Base-by-base conservation (phyloP, 1,139 yeast genomes). In the Nadsonia commutata region DNA sequence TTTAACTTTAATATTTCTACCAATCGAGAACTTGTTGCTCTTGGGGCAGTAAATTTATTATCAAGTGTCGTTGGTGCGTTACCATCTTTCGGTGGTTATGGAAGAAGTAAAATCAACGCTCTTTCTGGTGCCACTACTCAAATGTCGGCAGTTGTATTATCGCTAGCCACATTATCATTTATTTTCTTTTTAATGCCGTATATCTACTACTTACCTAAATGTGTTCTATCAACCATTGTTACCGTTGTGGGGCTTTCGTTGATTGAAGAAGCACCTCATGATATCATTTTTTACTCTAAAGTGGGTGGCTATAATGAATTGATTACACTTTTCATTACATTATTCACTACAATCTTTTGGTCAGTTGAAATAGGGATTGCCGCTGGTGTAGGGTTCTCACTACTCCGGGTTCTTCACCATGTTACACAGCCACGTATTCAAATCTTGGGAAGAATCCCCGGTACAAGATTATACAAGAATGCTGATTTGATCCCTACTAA, bases 81-180 rank as follows among this genome's bases (percentile, higher is more conserved):
- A 13, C 97, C 98, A 0, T 78, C 95, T 1, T 88, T 88, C 68
- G 98, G 98, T 2, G 97, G 98, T 0, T 90, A 90, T 56, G 97
- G 96, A 1, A 72, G 98, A 57, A 80, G 94, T 33, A 88, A 83
- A 55, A 78, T 90, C 46, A 90, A 90, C 62, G 83, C 90, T 1
- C 67, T 85, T 40, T 78, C 90, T 9, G 88, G 88, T 7, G 97
- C 94, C 0, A 76, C 76, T 51, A 82, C 95, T 0, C 90, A 93
- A 4, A 67, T 81, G 62, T 75, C 94, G 39, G 94, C 95, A 0
- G 76, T 78, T 2, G 73, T 84, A 5, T 80, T 88, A 79, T 93
- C 95, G 0, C 23, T 74, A 1, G 69, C 79, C 16, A 80, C 96
- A 0, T 59, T 86, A 39, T 52, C 83, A 16, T 77, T 86, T 2